Base-by-base conservation (phyloP, 345 rosid genomes). In the Jatropha curcas region DNA sequence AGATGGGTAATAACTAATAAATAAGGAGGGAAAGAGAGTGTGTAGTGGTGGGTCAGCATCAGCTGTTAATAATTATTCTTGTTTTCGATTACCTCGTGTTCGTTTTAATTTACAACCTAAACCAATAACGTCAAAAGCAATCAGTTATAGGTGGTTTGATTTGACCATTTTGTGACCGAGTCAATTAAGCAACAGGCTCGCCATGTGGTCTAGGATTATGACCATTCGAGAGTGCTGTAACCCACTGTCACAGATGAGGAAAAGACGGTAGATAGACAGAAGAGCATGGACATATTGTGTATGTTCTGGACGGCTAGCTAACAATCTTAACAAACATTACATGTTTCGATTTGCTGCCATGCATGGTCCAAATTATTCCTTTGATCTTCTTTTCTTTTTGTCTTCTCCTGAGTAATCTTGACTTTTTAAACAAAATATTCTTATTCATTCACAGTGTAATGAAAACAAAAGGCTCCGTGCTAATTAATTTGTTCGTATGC, bases 1-100 rank as follows among this genome's bases (percentile, higher is more conserved):
- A 86, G 86, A 86, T 14, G 41, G 58, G 76, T 65, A 81, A 78
- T n/a, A n/a, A n/a, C n/a, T n/a, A n/a, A n/a, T n/a, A n/a, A n/a
- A n/a, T 80, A 78, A 82, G 84, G 78, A 75, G 76, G 79, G 20
- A 61, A 37, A 64, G 48, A 22, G 84, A 66, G 69, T 33, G 80
- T 17, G 77, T 71, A 65, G 75, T 59, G 81, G 86, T 81, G 78
- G 84, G 81, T 74, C 80, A 34, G 67, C 35, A 79, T 74, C 80
- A 34, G 67, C 35, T 20, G 61, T 71, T 46, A 51, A 81, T 77
- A 71, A 67, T 76, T 77, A 50, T 27, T 53, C 63, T 50, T 56
- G n/a, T 34, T 20, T 28, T 78, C 68, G 55, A n/a, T 45, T 58
- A 55, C n/a, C 9, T 55, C 37, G 31, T 41, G 65, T 12, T 48